Percentiles rank a stretch among this genome's conserved stretches.
Evolutionary conservation across 306 rosid species (phyloP).

Genomic region (Quercus glauca): DNA sequence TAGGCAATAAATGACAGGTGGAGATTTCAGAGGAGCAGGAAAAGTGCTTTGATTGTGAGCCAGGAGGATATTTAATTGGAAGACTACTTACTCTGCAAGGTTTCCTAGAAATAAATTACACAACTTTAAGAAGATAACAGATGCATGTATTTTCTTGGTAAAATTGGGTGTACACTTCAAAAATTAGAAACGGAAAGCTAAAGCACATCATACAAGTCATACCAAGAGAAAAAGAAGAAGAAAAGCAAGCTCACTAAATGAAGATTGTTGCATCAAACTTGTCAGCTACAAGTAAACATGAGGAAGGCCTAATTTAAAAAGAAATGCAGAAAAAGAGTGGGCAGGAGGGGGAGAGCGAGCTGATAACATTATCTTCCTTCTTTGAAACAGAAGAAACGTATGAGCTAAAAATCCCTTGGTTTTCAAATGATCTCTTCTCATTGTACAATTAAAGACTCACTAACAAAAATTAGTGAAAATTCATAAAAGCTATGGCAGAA

Average conservation of each 20-base stretch:
- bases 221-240: background rate
- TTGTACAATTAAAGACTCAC: background rate
- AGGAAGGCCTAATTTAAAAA: too few species aligned
- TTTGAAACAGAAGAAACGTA: background rate
- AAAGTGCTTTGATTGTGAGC: background rate
- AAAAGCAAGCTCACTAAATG: background rate
- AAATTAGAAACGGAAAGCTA: too few species aligned
- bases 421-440: background rate
- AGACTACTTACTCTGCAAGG: background rate
- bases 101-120: background rate
- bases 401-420: background rate
- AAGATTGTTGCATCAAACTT: background rate
- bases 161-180: too few species aligned
- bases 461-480: background rate
- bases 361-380: background rate
- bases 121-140: background rate
- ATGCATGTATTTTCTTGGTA: background rate
- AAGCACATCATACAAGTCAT: too few species aligned
- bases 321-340: too few species aligned
- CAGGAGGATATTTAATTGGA: background rate
- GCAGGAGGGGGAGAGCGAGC: too few species aligned
- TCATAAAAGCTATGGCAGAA: background rate
- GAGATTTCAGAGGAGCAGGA: background rate
- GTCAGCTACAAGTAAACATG: too few species aligned
- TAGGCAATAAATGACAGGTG: background rate